phyloP scores from a whole-genome alignment of 139 green algal species.

The Nannochloris sp. region DNA sequence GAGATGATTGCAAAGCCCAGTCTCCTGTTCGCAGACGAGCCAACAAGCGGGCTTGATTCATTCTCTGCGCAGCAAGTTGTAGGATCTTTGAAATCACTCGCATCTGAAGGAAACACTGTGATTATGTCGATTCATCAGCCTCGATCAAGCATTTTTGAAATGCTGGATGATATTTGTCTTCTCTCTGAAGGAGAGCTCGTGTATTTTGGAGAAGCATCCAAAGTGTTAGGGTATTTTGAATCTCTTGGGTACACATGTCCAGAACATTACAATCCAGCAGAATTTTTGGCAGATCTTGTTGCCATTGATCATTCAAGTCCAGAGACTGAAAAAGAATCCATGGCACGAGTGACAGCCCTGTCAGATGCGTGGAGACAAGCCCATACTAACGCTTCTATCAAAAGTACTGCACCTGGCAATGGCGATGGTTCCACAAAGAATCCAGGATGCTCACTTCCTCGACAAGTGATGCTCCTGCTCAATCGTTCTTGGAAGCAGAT shows the following conservation, averaged over 20 bases:
- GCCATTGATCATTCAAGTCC: slow-evolving; percentile 56
- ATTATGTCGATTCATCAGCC: slow-evolving; percentile 75
- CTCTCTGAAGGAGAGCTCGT: slow-evolving; percentile 50
- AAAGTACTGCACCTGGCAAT: background rate
- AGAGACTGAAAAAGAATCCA: slow-evolving; percentile 38
- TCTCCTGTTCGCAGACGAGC: slow-evolving; percentile 77
- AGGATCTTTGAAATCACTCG: slow-evolving; percentile 56
- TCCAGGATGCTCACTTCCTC: slow-evolving; percentile 4
- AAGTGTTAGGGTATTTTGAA: slow-evolving; percentile 60
- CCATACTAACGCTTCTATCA: background rate
- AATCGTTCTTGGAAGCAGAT: slow-evolving; percentile 59
- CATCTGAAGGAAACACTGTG: slow-evolving; percentile 57
- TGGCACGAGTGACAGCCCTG: slow-evolving; percentile 34
- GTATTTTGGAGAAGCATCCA: slow-evolving; percentile 41
- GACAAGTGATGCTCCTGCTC: slow-evolving; percentile 43
- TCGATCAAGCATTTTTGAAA: slow-evolving; percentile 69
- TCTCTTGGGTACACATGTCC: slow-evolving; percentile 64
- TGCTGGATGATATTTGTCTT: slow-evolving; percentile 90
- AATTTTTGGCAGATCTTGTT: slow-evolving; percentile 87
- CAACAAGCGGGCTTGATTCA: slow-evolving; percentile 48
- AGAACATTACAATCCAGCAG: slow-evolving; percentile 67
- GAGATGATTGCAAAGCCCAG: slow-evolving; percentile 68
- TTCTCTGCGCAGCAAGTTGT: slow-evolving; percentile 7
- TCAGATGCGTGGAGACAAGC: slow-evolving; percentile 9
- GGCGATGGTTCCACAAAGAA: background rate